Base-by-base conservation (phyloP, 768 basidiomycete species). In the Rhizopogon vesiculosus region DNA sequence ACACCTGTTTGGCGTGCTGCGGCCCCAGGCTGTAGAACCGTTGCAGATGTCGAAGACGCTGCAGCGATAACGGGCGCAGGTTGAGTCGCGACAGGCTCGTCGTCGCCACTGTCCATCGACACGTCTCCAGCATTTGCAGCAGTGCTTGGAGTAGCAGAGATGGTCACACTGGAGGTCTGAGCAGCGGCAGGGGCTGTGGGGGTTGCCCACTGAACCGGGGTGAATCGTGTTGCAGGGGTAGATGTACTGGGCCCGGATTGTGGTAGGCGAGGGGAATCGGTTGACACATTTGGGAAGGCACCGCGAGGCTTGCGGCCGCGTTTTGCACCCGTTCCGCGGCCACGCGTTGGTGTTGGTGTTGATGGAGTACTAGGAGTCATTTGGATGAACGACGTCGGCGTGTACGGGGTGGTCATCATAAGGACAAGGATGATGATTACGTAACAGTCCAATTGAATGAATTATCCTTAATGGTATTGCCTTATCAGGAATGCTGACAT, bases 231-330 rank as follows among this genome's bases (percentile, higher is more conserved):
- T 7, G 59, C 38, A 12, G 61, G 31, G 15, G 56, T 54, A 43
- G 58, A 43, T 22, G 56, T 53, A 5, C 56, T 28, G n/a, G 51
- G 54, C 13, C 41, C 52, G 25, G 51, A 56, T 53, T 46, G 69
- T 40, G 33, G 56, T 33, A 29, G 52, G 42, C 54, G 56, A 39
- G 18, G 16, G 57, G 59, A 10, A 64, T 61, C 56, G 1, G 64
- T 61, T 3, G 64, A 39, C 22, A 58, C 53, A 10, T 59, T 67
- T 29, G 69, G 56, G 12, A 76, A 70, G 22, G 69, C 70, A 40
- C 72, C 75, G 40, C 75, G 75, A 6, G 80, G 78, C 64, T 82
- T 82, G 31, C 75, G 69, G 54, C 78, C 76, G 41, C 78, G 73
- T 67, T 78, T 76, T 52, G 74, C 76, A 55, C 76, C 75, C 15